phyloP scores from a whole-genome alignment of 2,329 filamentous ascomycete genomes.

The Exserohilum rostratum region DNA sequence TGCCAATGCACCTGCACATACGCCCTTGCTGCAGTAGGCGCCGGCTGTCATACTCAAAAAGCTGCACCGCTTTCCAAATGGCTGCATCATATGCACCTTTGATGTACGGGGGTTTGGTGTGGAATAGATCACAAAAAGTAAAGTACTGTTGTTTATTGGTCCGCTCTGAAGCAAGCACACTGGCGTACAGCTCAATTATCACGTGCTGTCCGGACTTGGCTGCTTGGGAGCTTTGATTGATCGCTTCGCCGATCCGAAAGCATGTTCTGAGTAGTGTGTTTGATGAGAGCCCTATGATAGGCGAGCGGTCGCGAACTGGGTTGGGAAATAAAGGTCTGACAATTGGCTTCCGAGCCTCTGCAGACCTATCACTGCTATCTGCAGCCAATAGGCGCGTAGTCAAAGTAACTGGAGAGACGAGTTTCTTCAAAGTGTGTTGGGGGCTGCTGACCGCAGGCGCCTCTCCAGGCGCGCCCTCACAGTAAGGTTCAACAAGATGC shows the following conservation, averaged over 20 bases:
- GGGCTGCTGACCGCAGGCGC: background rate
- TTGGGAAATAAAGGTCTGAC: conserved; percentile 59
- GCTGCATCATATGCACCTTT: conserved; percentile 50
- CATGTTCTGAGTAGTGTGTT: conserved; percentile 61
- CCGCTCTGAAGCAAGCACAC: conserved; percentile 63
- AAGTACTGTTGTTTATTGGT: conserved; percentile 65
- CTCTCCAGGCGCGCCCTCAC: background rate
- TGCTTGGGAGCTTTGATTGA: conserved; percentile 56
- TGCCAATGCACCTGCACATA: conserved; percentile 58
- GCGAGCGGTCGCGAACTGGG: conserved; percentile 58
- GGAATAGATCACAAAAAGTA: conserved; percentile 67
- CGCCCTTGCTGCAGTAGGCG: conserved; percentile 51
- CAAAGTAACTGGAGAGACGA: conserved; percentile 32
- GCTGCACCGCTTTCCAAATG: conserved; percentile 53
- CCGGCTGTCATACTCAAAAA: conserved; percentile 56
- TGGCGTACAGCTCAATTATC: conserved; percentile 68
- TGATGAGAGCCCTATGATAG: conserved; percentile 60
- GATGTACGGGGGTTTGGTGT: conserved; percentile 62
- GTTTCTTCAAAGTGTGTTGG: conserved; percentile 16
- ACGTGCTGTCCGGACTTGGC: conserved; percentile 56
- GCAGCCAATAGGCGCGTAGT: conserved; percentile 22
- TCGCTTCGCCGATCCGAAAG: conserved; percentile 68
- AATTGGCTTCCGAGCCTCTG: conserved; percentile 50
- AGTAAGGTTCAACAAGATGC: background rate
- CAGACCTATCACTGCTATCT: conserved; percentile 1